These are phyloP conservation scores for Wickerhamomyces alni DNA, from an alignment of 805 yeast genomes.

Conservation along the genomic window DNA sequence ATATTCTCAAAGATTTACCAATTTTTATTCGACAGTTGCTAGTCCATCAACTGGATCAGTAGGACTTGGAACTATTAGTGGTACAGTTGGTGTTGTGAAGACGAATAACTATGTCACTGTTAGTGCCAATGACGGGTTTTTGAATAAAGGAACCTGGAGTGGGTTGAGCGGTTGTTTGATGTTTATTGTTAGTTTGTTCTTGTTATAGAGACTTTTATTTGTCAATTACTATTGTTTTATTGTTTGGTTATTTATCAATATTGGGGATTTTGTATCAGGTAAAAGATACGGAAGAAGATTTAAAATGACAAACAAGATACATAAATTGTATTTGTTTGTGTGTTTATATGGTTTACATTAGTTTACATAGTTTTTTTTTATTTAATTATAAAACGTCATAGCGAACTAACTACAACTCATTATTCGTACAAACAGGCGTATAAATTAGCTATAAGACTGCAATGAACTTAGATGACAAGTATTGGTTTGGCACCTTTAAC, in stretches of 20 bases:
- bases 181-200: constrained; percentile 13
- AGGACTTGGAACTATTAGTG: constrained; percentile 73
- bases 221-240: background rate
- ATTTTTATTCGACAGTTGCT: constrained; percentile 40
- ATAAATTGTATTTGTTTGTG: no score
- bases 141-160: constrained; percentile 7
- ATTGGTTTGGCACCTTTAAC: constrained; percentile 23
- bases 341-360: no score
- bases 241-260: no score
- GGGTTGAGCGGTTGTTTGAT: constrained; percentile 12
- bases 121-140: background rate
- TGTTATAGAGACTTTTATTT: constrained; percentile 7
- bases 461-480: constrained; percentile 16
- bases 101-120: constrained; percentile 36
- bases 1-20: constrained; percentile 48
- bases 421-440: no score
- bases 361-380: no score
- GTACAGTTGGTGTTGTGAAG: constrained; percentile 60
- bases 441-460: background rate
- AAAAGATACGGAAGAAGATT: no score
- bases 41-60: constrained; percentile 57
- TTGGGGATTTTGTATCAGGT: no score
- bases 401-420: no score
- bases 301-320: no score
- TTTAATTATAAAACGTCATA: no score